phyloP scores from a whole-genome alignment of 129 eudicot genomes.

The Artemisia argyi region DNA sequence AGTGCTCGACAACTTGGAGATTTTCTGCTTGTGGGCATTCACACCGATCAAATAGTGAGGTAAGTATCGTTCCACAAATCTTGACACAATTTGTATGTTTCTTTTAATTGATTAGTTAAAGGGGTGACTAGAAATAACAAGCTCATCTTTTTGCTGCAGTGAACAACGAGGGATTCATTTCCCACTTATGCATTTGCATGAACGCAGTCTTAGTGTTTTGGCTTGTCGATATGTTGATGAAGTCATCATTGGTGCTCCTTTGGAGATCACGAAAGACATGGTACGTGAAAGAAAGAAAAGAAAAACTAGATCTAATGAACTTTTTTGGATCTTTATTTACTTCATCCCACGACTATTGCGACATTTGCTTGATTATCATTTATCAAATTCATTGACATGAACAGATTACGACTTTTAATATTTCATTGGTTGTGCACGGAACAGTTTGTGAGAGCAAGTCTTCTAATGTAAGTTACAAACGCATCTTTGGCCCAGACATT shows the following conservation, averaged over 20 bases:
- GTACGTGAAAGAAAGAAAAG: slow-evolving; percentile 27
- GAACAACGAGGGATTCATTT: slow-evolving; percentile 32
- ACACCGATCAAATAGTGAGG: slow-evolving; percentile 61
- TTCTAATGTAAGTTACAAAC: slow-evolving; percentile 41
- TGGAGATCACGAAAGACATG: slow-evolving; percentile 80
- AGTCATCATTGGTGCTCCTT: slow-evolving; percentile 90
- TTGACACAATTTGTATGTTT: not conserved
- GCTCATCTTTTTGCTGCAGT: slow-evolving; percentile 19
- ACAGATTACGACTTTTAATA: slow-evolving; percentile 82
- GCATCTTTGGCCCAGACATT: not conserved
- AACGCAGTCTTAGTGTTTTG: slow-evolving; percentile 36
- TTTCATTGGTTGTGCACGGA: slow-evolving; percentile 69
- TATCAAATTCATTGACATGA: slow-evolving; percentile 7
- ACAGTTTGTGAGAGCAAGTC: slow-evolving; percentile 58
- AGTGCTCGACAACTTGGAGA: slow-evolving; percentile 41
- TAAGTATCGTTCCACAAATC: slow-evolving; percentile 16
- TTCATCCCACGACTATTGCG: not conserved
- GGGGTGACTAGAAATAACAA: not conserved
- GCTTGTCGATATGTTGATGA: slow-evolving; percentile 49
- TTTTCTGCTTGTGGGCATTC: slow-evolving; percentile 36
- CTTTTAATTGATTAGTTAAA: not conserved
- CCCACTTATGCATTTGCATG: slow-evolving; percentile 44
- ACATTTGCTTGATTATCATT: not conserved
- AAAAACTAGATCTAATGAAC: no score
- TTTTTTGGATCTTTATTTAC: not conserved